A percentile compares a stretch with the other conserved stretches of the same genome.
phyloP scores from a whole-genome alignment of 2,329 filamentous ascomycete species.

The Leptographium procerum region DNA sequence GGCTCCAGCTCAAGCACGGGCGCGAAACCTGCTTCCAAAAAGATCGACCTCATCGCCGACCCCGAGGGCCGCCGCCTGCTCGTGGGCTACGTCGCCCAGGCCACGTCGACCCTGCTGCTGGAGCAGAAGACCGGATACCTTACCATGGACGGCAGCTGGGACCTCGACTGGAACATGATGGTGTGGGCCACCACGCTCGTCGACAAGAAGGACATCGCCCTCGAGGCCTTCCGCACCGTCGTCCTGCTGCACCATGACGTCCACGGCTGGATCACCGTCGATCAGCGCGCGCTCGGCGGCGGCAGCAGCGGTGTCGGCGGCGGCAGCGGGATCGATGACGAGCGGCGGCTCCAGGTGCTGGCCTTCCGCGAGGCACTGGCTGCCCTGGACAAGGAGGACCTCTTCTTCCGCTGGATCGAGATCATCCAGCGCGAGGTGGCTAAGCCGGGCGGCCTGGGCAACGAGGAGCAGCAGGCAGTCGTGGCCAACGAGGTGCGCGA shows the following conservation, averaged over 20 bases:
- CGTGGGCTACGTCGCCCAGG: conserved; percentile 51
- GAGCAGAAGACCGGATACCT: conserved; percentile 77
- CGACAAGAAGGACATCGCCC: conserved; percentile 44
- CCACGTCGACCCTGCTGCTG: conserved; percentile 56
- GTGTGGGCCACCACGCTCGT: conserved; percentile 58
- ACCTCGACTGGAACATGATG: conserved; percentile 79
- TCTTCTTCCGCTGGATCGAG: conserved; percentile 91
- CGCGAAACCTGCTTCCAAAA: too few species aligned
- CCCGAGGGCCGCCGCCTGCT: conserved; percentile 44
- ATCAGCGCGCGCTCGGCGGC: conserved; percentile 33
- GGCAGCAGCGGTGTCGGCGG: not conserved
- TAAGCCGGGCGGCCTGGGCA: conserved; percentile 64
- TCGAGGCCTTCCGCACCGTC: conserved; percentile 60
- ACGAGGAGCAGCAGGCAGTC: conserved; percentile 54
- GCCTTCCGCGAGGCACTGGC: conserved; percentile 67
- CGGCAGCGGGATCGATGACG: conserved; percentile 35
- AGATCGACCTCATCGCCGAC: conserved; percentile 40
- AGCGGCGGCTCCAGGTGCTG: conserved; percentile 62
- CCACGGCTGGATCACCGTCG: conserved; percentile 61
- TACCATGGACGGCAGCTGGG: conserved; percentile 75
- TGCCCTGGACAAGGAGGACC: conserved; percentile 68
- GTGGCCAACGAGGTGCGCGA: conserved; percentile 64
- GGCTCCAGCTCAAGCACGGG: too few species aligned
- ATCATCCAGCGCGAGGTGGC: conserved; percentile 80
- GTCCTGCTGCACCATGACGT: conserved; percentile 59